phyloP scores from a whole-genome alignment of 78 protist species.

The Creolimax fragrantissima region DNA sequence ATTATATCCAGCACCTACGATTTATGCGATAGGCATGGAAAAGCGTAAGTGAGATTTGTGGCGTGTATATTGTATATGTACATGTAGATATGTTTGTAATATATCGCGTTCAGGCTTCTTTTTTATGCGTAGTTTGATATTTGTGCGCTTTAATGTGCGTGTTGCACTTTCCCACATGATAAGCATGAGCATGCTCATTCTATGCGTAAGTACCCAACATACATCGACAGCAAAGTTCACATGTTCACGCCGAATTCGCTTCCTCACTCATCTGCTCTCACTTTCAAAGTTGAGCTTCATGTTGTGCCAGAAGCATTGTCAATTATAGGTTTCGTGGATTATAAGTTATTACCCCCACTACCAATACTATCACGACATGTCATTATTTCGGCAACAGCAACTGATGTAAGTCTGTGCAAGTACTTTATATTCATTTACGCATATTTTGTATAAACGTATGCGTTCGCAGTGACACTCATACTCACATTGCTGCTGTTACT shows the following conservation, averaged over 20 bases:
- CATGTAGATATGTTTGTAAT: background rate
- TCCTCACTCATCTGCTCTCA: no score
- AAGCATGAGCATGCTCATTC: no score
- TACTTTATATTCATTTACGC: background rate
- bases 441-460: background rate
- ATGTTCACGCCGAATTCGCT: no score
- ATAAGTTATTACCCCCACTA: background rate
- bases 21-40: no score
- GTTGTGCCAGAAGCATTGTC: background rate
- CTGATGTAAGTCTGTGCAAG: background rate
- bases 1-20: no score
- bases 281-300: background rate
- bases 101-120: background rate
- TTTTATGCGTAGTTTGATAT: background rate
- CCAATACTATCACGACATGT: background rate
- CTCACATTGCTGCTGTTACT: background rate
- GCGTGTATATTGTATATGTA: background rate
- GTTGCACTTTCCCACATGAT: background rate
- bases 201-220: no score
- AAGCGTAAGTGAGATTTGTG: no score
- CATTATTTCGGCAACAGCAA: background rate
- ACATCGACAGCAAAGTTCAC: no score
- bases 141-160: background rate
- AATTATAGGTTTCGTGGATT: background rate
- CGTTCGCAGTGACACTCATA: background rate